Evolutionary conservation across 345 rosid species (phyloP), one percentile per base, ranked within the genome.

Genomic region (Aurinia saxatilis): DNA sequence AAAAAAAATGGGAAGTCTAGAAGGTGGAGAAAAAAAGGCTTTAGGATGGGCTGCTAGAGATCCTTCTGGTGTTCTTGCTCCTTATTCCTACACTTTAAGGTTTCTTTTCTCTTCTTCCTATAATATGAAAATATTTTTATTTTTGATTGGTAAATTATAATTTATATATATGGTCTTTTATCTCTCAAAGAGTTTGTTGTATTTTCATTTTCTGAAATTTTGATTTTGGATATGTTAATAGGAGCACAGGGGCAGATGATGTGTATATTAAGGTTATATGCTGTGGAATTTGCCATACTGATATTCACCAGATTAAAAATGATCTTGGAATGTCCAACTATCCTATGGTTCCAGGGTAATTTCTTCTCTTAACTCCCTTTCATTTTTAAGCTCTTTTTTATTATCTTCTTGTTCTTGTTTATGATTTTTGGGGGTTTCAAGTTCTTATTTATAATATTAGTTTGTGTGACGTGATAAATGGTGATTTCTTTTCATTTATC

Each of bases 1-100:
- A 23, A 39, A 19, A 41, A 37, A 61, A 57, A 84, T 84, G 90
- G 81, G 77, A 25, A 67, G 72, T 53, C 12, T 56, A 34, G 79
- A 76, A 12, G 30, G 46, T 6, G 65, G 65, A 71, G 89, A 79
- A 74, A 81, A 76, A 66, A 80, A 72, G 23, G 74, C 76, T 16
- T 60, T 72, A 0, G 96, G 96, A 27, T 86, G 91, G 96, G 96
- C 96, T 19, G 95, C 95, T 23, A 71, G 81, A 76, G 96, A 86
- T 38, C 73, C 93, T 10, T 84, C 95, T 9, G 96, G 95, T 10
- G 5, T 65, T 30, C 80, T 86, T 21, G 75, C 96, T 33, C 91
- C 91, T 46, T 84, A 74, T 65, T 70, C 79, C 9, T 89, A 67
- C 65, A 69, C 55, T 67, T 79, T 86, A 45, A 86, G 93, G 93